Base-by-base conservation (phyloP, 1,139 yeast species). In the Yamadazyma mexicana region DNA sequence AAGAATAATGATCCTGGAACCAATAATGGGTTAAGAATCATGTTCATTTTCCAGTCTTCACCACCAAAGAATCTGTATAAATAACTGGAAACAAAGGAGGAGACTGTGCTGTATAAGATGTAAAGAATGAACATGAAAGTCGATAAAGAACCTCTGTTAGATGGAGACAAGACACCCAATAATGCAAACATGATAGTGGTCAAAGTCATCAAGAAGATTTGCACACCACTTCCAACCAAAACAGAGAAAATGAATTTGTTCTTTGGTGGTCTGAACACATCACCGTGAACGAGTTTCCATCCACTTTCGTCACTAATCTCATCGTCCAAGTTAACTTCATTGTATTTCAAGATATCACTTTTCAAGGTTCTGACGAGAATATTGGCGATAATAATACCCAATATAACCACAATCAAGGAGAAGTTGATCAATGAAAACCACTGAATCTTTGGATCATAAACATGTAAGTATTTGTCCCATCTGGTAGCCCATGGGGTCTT, bases 241-340 rank as follows among this genome's bases (percentile, higher is more conserved):
- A 89, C 80, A 5, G 96, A 85, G 43, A 89, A 74, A 17, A 87
- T 49, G 78, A 89, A 73, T 44, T 85, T 73, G 49, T 78, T 73
- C 43, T 72, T 63, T 30, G 98, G 98, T 5, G 92, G 70, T 60
- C 98, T 77, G 72, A 92, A 92, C 26, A 92, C 89, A 60, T 92
- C 98, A 44, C 97, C 98, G 58, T 92, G 95, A 33, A 91, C 82
- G 49, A 92, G 75, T 62, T 94, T 94, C 99, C 99, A 92, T 31
- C 99, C 98, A 57, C 91, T 78, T 60, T 94, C 98, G 56, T 91
- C 97, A 46, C 88, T 83, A 41, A 88, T 79, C 47, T 87, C 96
- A 51, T 84, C 89, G 55, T 88, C 95, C 49, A 88, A 73, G 57
- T 85, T 89, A 49, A 91, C 78, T 58, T 89, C 95, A 58, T 91